Base-by-base conservation (phyloP, 2,329 filamentous ascomycete genomes). In the Xylariaceae sp. region DNA sequence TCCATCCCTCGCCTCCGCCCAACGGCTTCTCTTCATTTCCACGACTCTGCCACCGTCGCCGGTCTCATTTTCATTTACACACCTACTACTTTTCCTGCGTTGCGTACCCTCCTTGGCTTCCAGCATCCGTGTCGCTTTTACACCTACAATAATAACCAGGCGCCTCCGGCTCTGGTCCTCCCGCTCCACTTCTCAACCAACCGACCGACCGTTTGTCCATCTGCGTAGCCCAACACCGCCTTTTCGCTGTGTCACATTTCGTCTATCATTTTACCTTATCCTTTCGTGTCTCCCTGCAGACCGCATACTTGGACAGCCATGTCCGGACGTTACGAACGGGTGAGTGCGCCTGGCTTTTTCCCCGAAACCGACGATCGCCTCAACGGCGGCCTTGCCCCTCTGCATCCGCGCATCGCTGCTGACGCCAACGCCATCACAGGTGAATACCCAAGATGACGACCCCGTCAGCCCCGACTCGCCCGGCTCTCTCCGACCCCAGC, bases 361-460 rank as follows among this genome's bases (percentile, higher is more conserved):
- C n/a, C n/a, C n/a, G n/a, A n/a, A n/a, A n/a, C n/a, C n/a, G n/a
- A n/a, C n/a, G n/a, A n/a, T n/a, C n/a, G n/a, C n/a, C n/a, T n/a
- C n/a, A n/a, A n/a, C n/a, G n/a, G n/a, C n/a, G n/a, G n/a, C 8
- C 12, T 13, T 31, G 19, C 13, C 11, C 3, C 9, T 22, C 8
- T 14, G 6, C n/a, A 6, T 22, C 12, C n/a, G n/a, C n/a, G 5
- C 15, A 15, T 25, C 13, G 10, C 14, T 13, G 24, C 31, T 21
- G 11, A 32, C n/a, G 29, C 23, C 19, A 21, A 33, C 7, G 11
- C 18, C 17, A 25, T 14, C 22, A 17, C 50, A 79, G 74, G 66
- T 80, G 32, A 72, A 74, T 50, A 68, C 65, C 52, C 71, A 70
- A 42, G 75, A 79, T 46, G 68, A 72, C 37, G 70, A 77, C 36